Evolutionary conservation across 108 stramenopile species (phyloP), one percentile per base, ranked within the genome.

Genomic region (Nannochloropsis oceanica): DNA sequence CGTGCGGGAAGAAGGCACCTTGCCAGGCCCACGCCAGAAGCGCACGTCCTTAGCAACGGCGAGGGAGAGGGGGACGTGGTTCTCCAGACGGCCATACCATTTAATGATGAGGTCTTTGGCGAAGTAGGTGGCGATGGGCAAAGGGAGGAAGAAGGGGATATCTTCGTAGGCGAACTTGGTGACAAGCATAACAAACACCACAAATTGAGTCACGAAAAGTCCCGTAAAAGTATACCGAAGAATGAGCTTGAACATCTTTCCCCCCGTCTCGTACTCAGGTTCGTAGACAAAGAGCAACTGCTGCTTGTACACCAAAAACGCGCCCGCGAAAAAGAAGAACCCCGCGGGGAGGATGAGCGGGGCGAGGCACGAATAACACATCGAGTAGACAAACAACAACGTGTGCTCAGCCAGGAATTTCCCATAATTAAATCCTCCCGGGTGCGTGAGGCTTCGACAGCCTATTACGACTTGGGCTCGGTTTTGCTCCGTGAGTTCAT

Each of bases 241-340:
- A 50, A 87, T 89, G n/a, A 91, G 44, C 80, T 89, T 89, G 24
- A 87, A 91, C 59, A 87, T 86, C 0, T 85, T 83, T 12, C 91
- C 91, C 11, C 90, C 90, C 14, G 90, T 86, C 89, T 91, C 91
- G 50, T 86, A 89, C 26, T 89, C 43, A 42, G 90, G 90, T 50
- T 89, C 91, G 87, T 90, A 92, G 26, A 92, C 88, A 87, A 86
- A 91, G 20, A 91, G 85, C 82, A 92, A 80, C 85, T 91, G 91
- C 79, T 91, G 90, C 87, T 90, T 90, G 90, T 91, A 92, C 26
- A 90, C 44, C 43, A 92, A 7, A 27, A 80, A 84, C n/a, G 91
- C 88, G 12, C 79, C 80, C 26, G 81, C n/a, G 44, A 91, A 90
- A 82, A 90, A 92, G 42, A 83, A 44, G 14, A 91, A 79, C 26